These are phyloP conservation scores for Saturnispora galanensis DNA, from an alignment of 805 yeast species.

Conservation along the genomic window DNA sequence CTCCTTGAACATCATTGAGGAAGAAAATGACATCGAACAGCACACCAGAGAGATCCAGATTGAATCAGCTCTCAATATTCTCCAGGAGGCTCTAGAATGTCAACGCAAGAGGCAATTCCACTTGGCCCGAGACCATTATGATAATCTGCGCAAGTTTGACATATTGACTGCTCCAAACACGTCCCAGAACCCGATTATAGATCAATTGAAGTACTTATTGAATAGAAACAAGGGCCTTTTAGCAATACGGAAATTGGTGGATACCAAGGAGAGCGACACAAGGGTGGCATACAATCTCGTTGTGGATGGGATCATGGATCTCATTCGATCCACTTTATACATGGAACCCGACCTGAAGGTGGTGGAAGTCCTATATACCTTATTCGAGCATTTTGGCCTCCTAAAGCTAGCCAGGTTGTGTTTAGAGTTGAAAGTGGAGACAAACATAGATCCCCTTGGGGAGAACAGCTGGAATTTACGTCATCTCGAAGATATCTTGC, in stretches of 20 bases:
- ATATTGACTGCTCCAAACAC: constrained; percentile 41
- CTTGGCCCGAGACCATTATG: constrained; percentile 48
- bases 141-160: constrained; percentile 55
- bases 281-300: constrained; percentile 10
- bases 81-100: constrained; percentile 55
- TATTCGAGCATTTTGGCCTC: constrained; percentile 41
- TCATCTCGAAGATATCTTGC: constrained; percentile 22
- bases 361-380: constrained; percentile 38
- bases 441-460: constrained; percentile 23
- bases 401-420: constrained; percentile 42
- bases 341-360: constrained; percentile 57
- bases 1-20: constrained; percentile 72
- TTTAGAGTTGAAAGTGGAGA: constrained; percentile 48
- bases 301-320: constrained; percentile 40
- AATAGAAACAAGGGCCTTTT: constrained; percentile 77
- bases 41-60: constrained; percentile 86
- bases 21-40: constrained; percentile 73
- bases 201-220: constrained; percentile 64
- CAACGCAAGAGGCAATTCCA: constrained; percentile 39
- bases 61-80: constrained; percentile 73
- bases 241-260: constrained; percentile 31
- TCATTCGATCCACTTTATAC: constrained; percentile 54
- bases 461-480: constrained; percentile 17
- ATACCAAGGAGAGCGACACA: neutral
- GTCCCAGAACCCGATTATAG: constrained; percentile 52